These are phyloP conservation scores for Beauveria sp. DNA, from an alignment of 2,329 filamentous ascomycete genomes.

Conservation along the genomic window DNA sequence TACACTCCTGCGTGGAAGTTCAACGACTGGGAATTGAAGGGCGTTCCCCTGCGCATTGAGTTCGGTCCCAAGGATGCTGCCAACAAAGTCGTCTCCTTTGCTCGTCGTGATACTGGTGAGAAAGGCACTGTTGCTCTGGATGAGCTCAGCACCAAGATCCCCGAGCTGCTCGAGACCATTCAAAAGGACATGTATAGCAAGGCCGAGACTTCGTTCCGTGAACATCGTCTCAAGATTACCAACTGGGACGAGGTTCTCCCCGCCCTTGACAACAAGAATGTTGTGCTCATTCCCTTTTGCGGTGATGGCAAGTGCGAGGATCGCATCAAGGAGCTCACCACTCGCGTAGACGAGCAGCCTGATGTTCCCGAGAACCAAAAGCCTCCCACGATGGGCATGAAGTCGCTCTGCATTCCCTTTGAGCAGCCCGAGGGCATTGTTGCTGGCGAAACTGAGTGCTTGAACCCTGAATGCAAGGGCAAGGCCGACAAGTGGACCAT, in stretches of 20 bases:
- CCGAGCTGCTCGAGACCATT: constrained; percentile 79
- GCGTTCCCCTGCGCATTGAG: constrained; percentile 87
- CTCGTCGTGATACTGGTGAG: constrained; percentile 78
- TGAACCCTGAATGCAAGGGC: constrained; percentile 76
- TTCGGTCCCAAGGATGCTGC: constrained; percentile 92
- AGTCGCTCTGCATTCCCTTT: constrained; percentile 65
- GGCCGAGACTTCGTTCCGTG: constrained; percentile 69
- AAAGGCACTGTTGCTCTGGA: constrained; percentile 74
- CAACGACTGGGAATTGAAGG: constrained; percentile 97
- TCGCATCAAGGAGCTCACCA: constrained; percentile 87
- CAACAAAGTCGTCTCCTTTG: constrained; percentile 74
- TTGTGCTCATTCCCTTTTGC: constrained; percentile 88
- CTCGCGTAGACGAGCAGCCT: constrained; percentile 59
- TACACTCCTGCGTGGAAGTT: constrained; percentile 98
- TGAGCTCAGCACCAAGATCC: constrained; percentile 65
- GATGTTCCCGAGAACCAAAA: constrained; percentile 45
- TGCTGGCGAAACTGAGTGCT: constrained; percentile 78
- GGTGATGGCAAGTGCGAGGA: constrained; percentile 78
- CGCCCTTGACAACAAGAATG: constrained; percentile 83
- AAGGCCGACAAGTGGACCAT: constrained; percentile 82
- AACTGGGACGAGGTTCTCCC: constrained; percentile 91
- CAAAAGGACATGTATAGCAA: constrained; percentile 73
- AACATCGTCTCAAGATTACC: constrained; percentile 72
- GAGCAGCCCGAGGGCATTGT: constrained; percentile 78
- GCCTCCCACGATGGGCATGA: constrained; percentile 57